phyloP scores from a whole-genome alignment of 768 basidiomycete genomes.

The Mycena amicta region DNA sequence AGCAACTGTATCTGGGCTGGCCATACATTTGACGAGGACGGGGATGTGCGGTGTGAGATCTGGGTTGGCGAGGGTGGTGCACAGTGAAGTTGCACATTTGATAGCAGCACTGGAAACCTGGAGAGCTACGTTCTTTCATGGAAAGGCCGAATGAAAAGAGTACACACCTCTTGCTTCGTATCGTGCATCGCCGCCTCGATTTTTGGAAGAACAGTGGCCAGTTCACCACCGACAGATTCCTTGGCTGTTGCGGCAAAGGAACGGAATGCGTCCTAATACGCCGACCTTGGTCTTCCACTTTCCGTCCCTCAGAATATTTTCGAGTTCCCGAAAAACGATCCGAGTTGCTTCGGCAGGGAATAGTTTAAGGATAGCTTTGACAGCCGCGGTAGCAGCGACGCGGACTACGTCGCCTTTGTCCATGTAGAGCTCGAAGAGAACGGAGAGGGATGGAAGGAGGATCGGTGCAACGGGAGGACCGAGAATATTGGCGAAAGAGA shows the following conservation, averaged over 20 bases:
- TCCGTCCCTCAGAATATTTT: slow-evolving; percentile 75
- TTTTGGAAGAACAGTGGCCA: slow-evolving; percentile 80
- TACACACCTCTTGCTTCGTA: slow-evolving; percentile 88
- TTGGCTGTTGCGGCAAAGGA: slow-evolving; percentile 67
- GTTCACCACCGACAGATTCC: slow-evolving; percentile 79
- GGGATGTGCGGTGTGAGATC: slow-evolving; percentile 90
- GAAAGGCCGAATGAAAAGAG: slow-evolving; percentile 6
- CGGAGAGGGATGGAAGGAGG: slow-evolving; percentile 74
- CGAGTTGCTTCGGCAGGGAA: slow-evolving; percentile 82
- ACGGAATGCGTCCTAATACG: slow-evolving; percentile 83
- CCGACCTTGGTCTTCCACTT: slow-evolving; percentile 98
- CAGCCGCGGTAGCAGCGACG: slow-evolving; percentile 73
- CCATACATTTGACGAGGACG: slow-evolving; percentile 92
- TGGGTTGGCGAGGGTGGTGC: slow-evolving; percentile 88
- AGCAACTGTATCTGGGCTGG: slow-evolving; percentile 83
- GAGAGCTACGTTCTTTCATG: slow-evolving; percentile 1
- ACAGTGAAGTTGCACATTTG: slow-evolving; percentile 89
- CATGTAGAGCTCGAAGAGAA: slow-evolving; percentile 82
- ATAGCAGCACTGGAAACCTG: slow-evolving; percentile 85
- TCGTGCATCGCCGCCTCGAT: slow-evolving; percentile 94
- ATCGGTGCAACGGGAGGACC: slow-evolving; percentile 74
- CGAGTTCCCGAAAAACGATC: slow-evolving; percentile 67
- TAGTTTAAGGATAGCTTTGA: slow-evolving; percentile 82
- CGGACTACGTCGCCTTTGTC: slow-evolving; percentile 95
- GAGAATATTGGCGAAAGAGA: slow-evolving; percentile 68